Base-by-base conservation (phyloP, 169 alveolate genomes). In the Plasmodium blacklocki region DNA sequence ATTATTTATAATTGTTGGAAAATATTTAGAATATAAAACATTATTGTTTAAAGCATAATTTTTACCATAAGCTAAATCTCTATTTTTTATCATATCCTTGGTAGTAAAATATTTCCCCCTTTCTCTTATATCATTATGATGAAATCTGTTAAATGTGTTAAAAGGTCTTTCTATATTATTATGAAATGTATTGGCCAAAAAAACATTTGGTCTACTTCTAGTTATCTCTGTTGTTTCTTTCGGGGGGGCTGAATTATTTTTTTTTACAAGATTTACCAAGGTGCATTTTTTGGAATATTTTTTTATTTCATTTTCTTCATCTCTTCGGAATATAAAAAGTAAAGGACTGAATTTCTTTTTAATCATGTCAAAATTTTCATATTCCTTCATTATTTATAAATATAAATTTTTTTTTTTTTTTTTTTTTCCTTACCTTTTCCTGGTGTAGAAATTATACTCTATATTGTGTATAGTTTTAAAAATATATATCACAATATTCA, bases 271-370 rank as follows among this genome's bases (percentile, higher is more conserved):
- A 49, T 63, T 49, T 9, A 66, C 70, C 26, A 76, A 58, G 26
- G 75, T 21, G 14, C 56, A 26, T 45, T 47, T 76, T 58, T 66
- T 76, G 4, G 49, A 47, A 68, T 76, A 64, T 50, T 67, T 76
- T 26, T 76, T 76, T 54, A 76, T 23, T 67, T 76, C 89, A 45
- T 76, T 76, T 32, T 64, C 89, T 29, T 76, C 89, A 64, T 76
- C 89, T 58, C 54, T 76, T 26, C 76, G 64, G 43, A 76, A 76
- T 45, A 76, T 76, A 76, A 47, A 63, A 76, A 76, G 70, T 32
- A 76, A 58, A 52, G 89, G 78, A 60, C 70, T 64, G 39, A 76
- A 76, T 67, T 76, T 76, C 50, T 76, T 63, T 43, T 76, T 76
- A 7, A 76, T 26, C 2, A 63, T 47, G 26, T 76, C 89, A 8